Base-by-base conservation (phyloP, 331 rosid genomes). In the Quercus lobata region DNA sequence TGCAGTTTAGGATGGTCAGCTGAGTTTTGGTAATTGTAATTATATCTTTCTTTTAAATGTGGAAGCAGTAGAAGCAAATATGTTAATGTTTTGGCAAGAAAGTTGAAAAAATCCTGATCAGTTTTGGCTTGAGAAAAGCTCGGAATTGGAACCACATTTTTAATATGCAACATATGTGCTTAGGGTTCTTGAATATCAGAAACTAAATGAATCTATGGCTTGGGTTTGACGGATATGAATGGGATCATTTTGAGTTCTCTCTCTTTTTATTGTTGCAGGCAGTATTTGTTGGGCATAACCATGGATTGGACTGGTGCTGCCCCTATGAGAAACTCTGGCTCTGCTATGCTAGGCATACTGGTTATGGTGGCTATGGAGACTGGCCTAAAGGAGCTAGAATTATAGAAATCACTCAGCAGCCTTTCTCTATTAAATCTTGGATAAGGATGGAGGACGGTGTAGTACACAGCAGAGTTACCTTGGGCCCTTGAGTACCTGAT, bases 231-330 rank as follows among this genome's bases (percentile, higher is more conserved):
- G 30, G 62, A 37, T 21, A 5, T 34, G 58, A 72, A n/a, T 14
- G 76, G 41, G 24, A 27, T 46, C 72, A 3, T 58, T 54, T 12
- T 57, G 12, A 30, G 66, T 12, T 71, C 32, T 37, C 76, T 37
- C 76, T 19, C 15, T 73, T 78, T 27, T 54, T 56, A 10, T 35
- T 65, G 72, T 71, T 14, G 86, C 84, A 94, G 98, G 97, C 97
- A 79, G 83, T 92, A 83, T 94, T 94, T 84, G 98, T 91, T 37
- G 93, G 98, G 71, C 98, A 90, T 85, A 88, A 90, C 89, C 98
- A 94, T 77, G 98, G 98, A 70, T 84, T 94, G 80, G 97, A 90
- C 57, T 92, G 97, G 98, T 91, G 97, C 76, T 92, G 98, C 82
- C 98, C 97, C 25, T 83, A 80, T 77, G 54, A 85, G 77, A 85